Percentiles rank a stretch among this genome's conserved stretches.
Conservation (phyloP, 345 rosid genomes). For the Linum usitatissimum region DNA sequence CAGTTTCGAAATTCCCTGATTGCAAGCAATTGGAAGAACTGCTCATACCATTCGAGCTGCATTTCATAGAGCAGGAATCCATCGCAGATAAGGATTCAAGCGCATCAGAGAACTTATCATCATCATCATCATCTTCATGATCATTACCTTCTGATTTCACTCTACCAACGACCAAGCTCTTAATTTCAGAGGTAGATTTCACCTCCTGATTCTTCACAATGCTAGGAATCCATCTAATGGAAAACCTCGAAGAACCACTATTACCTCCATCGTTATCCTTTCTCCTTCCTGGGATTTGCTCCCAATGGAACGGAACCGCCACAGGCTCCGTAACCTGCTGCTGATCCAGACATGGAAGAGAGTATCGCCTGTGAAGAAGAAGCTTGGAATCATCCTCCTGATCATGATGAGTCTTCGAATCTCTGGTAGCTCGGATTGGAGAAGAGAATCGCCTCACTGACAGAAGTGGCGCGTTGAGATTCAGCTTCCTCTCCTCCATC, state of each 20-base stretch:
- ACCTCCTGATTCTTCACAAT: conserved; percentile 20
- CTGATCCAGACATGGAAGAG: conserved; percentile 35
- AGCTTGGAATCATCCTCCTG: conserved; percentile 10
- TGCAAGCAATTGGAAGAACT: conserved; percentile 34
- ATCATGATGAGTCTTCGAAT: conserved; percentile 2
- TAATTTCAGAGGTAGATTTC: conserved; percentile 16
- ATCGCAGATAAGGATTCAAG: conserved; percentile 39
- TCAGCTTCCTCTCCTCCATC: conserved; percentile 44
- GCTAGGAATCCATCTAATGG: conserved; percentile 28
- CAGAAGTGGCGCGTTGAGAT: conserved; percentile 65
- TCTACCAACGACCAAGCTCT: conserved; percentile 16
- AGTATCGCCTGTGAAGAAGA: conserved; percentile 12
- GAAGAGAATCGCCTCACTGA: conserved; percentile 60
- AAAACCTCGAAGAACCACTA: conserved; percentile 28
- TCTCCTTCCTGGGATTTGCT: conserved; percentile 64
- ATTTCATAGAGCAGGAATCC: conserved; percentile 47
- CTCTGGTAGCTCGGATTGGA: conserved; percentile 24
- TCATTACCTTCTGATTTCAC: conserved; percentile 25
- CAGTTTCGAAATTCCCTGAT: conserved; percentile 37
- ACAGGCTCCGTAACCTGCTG: conserved; percentile 62
- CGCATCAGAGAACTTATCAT: conserved; percentile 69
- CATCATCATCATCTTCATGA: conserved; percentile 21
- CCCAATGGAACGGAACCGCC: conserved; percentile 88
- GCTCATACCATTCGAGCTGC: conserved; percentile 49
- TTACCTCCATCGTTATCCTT: conserved; percentile 30